Conservation (phyloP, 108 stramenopile genomes). For the Cylindrotheca fusiformis region DNA sequence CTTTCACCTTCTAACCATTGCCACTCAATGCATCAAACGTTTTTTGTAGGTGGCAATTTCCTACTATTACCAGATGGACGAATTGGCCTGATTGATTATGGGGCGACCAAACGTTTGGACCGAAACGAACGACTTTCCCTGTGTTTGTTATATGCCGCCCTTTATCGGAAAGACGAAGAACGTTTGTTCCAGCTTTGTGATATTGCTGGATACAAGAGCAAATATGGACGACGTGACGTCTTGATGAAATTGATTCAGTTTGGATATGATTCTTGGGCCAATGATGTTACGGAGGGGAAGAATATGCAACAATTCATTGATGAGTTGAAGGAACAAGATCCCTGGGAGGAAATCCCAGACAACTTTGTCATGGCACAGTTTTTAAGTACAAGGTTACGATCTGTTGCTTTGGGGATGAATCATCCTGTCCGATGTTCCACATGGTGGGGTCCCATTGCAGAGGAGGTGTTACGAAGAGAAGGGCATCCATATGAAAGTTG, state of each 20-base stretch:
- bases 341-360: slow-evolving; percentile 35
- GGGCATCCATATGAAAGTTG: slow-evolving; percentile 38
- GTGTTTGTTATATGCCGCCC: slow-evolving; percentile 32
- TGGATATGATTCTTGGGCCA: slow-evolving; percentile 34
- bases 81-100: slow-evolving; percentile 81
- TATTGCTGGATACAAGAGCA: slow-evolving; percentile 37
- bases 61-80: slow-evolving; percentile 67
- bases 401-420: slow-evolving; percentile 38
- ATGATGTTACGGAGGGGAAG: slow-evolving; percentile 30
- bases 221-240: slow-evolving; percentile 27
- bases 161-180: slow-evolving; percentile 32
- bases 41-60: slow-evolving; percentile 78
- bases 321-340: slow-evolving; percentile 33
- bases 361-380: slow-evolving; percentile 35
- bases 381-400: slow-evolving; percentile 30
- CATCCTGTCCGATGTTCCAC: slow-evolving; percentile 32
- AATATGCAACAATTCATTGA: slow-evolving; percentile 44
- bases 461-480: slow-evolving; percentile 17
- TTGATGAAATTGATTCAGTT: slow-evolving; percentile 26
- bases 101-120: slow-evolving; percentile 34
- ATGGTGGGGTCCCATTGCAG: slow-evolving; percentile 37
- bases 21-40: neutral
- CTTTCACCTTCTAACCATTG: neutral
- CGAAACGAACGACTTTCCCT: slow-evolving; percentile 28
- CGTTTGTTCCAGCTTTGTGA: slow-evolving; percentile 23